phyloP scores from a whole-genome alignment of 805 yeast genomes.

The Ogataea philodendri region DNA sequence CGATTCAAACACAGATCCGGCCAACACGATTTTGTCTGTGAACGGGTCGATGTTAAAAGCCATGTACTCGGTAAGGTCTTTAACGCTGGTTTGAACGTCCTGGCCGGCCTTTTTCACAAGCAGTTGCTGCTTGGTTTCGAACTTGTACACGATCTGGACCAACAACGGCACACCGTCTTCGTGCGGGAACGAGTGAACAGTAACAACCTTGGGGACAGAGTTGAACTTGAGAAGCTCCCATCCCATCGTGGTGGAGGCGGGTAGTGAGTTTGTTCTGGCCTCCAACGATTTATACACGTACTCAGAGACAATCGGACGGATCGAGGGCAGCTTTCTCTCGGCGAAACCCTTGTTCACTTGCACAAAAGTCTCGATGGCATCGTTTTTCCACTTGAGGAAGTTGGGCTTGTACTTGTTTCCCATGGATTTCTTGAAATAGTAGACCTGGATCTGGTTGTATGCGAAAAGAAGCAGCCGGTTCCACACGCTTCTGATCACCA shows the following conservation, averaged over 20 bases:
- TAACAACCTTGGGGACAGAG: slow-evolving; percentile 66
- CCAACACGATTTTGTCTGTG: slow-evolving; percentile 53
- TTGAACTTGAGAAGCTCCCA: slow-evolving; percentile 80
- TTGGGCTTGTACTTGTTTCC: slow-evolving; percentile 52
- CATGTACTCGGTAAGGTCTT: slow-evolving; percentile 58
- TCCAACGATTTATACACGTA: slow-evolving; percentile 62
- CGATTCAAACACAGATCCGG: slow-evolving; percentile 68
- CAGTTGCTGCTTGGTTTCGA: slow-evolving; percentile 61
- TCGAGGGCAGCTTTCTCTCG: slow-evolving; percentile 44
- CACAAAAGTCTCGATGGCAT: slow-evolving; percentile 73
- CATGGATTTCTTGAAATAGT: slow-evolving; percentile 39
- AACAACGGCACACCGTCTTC: slow-evolving; percentile 38
- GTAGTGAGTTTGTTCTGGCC: slow-evolving; percentile 52
- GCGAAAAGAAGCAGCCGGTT: slow-evolving; percentile 68
- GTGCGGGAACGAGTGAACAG: slow-evolving; percentile 55
- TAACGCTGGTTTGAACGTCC: slow-evolving; percentile 44
- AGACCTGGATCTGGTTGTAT: slow-evolving; percentile 57
- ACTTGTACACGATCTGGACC: slow-evolving; percentile 56
- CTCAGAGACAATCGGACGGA: slow-evolving; percentile 48
- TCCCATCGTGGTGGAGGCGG: slow-evolving; percentile 55
- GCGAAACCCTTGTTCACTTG: slow-evolving; percentile 84
- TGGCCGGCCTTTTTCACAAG: slow-evolving; percentile 44
- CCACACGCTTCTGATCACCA: slow-evolving; percentile 44
- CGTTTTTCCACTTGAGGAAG: slow-evolving; percentile 78
- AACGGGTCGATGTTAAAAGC: slow-evolving; percentile 63